These are phyloP conservation scores for Acidiella bohemica DNA, from an alignment of 495 filamentous ascomycete genomes.

Conservation along the genomic window DNA sequence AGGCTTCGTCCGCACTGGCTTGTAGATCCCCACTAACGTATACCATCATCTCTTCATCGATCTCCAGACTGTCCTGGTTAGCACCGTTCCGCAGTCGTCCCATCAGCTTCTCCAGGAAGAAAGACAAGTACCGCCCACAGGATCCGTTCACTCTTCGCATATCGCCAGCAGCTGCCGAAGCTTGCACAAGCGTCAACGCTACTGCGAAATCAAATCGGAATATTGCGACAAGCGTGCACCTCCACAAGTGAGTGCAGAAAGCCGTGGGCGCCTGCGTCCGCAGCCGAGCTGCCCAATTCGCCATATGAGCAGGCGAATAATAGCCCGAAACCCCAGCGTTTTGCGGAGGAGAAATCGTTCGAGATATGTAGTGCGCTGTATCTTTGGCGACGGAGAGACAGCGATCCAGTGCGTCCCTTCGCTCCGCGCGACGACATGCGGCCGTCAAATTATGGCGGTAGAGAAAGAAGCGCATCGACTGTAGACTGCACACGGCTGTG, in stretches of 20 bases:
- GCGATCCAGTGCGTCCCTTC: conserved; percentile 58
- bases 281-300: conserved; percentile 36
- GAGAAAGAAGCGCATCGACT: conserved; percentile 69
- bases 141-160: conserved; percentile 58
- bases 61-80: conserved; percentile 38
- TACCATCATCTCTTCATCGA: conserved; percentile 81
- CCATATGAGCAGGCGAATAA: conserved; percentile 20
- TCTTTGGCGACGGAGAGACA: conserved; percentile 64
- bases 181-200: conserved; percentile 59
- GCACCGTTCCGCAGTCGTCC: conserved; percentile 41
- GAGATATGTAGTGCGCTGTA: conserved; percentile 58
- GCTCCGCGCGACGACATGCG: conserved; percentile 47
- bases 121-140: conserved; percentile 72
- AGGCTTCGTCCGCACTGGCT: conserved; percentile 60
- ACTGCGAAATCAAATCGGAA: conserved; percentile 57
- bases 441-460: conserved; percentile 86
- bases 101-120: conserved; percentile 57
- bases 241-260: conserved; percentile 79
- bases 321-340: neutral
- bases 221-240: conserved; percentile 68
- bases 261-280: conserved; percentile 46
- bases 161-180: conserved; percentile 52
- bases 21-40: conserved; percentile 87
- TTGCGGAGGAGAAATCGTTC: conserved; percentile 26
- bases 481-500: conserved; percentile 59